Evolutionary conservation across 1,284 basidiomycete genomes (phyloP), one percentile per base, ranked within the genome.

Genomic region (Marasmius tenuissimus): DNA sequence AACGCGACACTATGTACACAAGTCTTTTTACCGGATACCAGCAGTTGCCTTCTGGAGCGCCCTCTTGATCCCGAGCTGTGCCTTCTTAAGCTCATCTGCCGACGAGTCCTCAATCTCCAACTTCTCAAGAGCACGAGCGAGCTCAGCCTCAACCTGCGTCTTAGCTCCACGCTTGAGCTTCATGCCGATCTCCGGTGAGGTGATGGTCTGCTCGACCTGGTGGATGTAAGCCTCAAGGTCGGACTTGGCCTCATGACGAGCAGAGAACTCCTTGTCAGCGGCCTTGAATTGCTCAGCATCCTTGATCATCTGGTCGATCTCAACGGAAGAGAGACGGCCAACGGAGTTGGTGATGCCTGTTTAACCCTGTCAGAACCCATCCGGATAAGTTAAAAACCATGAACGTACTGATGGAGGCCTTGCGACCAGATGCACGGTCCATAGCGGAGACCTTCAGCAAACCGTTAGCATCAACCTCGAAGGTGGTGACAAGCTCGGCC

Each of bases 221-320:
- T 96, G 92, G 74, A 98, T 85, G 82, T 97, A 97, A 45, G 94
- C 88, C 83, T 98, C 96, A 65, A 98, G 89, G 77, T 97, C 95
- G 61, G 94, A 92, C 81, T 96, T 97, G 69, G 96, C 94, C 79
- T 98, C 95, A 76, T 97, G 96, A 69, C 92, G 92, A 64, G 95
- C 91, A 69, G 94, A 92, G 85, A 96, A 97, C 76, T 97, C 96
- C 82, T 94, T 95, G 88, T 98, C 96, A 60, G 93, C 93, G 75
- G 90, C 88, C 85, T 95, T 96, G 89, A 88, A 97, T 76, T 94
- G 91, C 78, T 97, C 95, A 63, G 96, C 96, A 73, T 97, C 94
- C 83, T 95, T 94, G 85, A 97, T 96, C 96, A 98, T 98, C 80
- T 96, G 93, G 72, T 96, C 93, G 68, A 97, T 98, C 85, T 98